Evolutionary conservation across 2,329 filamentous ascomycete genomes (phyloP).

Genomic region (Fusarium nurragi): DNA sequence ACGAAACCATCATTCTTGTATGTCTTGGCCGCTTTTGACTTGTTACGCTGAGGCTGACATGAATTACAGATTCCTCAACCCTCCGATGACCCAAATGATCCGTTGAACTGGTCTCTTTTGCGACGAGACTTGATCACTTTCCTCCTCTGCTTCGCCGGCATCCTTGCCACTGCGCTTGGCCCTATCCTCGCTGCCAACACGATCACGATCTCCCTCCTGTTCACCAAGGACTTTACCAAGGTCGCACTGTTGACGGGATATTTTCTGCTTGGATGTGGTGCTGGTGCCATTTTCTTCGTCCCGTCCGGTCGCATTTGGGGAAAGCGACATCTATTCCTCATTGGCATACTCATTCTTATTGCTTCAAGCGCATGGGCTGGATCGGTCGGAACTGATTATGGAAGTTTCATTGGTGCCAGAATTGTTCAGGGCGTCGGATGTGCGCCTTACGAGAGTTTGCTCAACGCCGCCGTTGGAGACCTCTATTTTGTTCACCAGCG

Average conservation of each 20-base stretch:
- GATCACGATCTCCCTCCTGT: conserved; percentile 76
- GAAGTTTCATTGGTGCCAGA: conserved; percentile 78
- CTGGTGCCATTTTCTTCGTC: conserved; percentile 85
- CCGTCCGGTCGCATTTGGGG: conserved; percentile 91
- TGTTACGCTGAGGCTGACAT: conserved; percentile 22
- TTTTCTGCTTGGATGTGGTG: conserved; percentile 83
- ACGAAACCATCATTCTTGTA: conserved; percentile 79
- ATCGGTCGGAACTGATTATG: conserved; percentile 72
- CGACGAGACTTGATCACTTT: conserved; percentile 82
- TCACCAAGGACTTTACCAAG: conserved; percentile 72
- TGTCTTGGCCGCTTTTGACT: conserved; percentile 53
- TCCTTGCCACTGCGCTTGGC: conserved; percentile 85
- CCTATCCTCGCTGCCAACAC: conserved; percentile 91
- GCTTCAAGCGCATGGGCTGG: conserved; percentile 82
- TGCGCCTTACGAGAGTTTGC: conserved; percentile 88
- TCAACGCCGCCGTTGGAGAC: conserved; percentile 90
- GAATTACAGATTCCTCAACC: conserved; percentile 74
- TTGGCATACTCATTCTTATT: conserved; percentile 79
- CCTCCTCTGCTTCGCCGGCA: conserved; percentile 79
- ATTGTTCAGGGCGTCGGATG: conserved; percentile 87
- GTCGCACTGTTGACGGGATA: conserved; percentile 88
- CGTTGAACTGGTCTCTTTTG: conserved; percentile 86
- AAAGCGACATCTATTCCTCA: conserved; percentile 86
- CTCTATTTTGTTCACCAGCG: conserved; percentile 88
- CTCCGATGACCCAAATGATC: conserved; percentile 90